phyloP scores from a whole-genome alignment of 345 rosid species.

The Turritis glabra region DNA sequence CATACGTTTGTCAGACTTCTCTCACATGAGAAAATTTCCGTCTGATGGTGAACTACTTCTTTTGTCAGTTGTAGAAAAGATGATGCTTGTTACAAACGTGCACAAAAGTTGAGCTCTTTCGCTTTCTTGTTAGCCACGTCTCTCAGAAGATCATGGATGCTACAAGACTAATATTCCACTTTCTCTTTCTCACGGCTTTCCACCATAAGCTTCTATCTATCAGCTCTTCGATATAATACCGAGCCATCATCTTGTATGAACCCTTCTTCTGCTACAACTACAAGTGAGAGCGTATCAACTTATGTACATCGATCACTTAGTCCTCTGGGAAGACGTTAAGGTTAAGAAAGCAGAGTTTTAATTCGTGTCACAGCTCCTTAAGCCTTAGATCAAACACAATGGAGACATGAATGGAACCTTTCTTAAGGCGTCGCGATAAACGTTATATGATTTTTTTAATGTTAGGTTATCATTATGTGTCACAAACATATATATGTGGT shows the following conservation, averaged over 20 bases:
- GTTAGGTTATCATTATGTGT: no score
- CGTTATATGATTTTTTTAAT: no score
- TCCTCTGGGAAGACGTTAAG: conserved; percentile 17
- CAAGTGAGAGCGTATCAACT: not conserved
- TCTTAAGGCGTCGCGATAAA: no score
- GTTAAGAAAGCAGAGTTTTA: conserved; percentile 21
- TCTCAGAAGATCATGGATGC: conserved; percentile 16
- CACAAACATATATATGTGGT: no score
- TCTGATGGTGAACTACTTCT: no score
- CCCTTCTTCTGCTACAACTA: conserved; percentile 9
- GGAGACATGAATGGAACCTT: not conserved
- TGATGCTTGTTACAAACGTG: not conserved
- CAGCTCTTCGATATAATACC: conserved; percentile 1
- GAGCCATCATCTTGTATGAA: conserved; percentile 1
- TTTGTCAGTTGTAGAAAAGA: no score
- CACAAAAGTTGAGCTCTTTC: not conserved
- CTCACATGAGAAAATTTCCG: no score
- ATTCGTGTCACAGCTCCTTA: not conserved
- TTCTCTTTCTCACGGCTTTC: not conserved
- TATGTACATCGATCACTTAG: conserved; percentile 14
- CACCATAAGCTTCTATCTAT: not conserved
- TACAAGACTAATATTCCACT: not conserved
- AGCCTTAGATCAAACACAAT: no score
- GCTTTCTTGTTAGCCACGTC: conserved; percentile 14
- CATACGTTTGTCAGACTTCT: no score